phyloP scores from a whole-genome alignment of 495 filamentous ascomycete genomes.

The Penicillium paradoxum region DNA sequence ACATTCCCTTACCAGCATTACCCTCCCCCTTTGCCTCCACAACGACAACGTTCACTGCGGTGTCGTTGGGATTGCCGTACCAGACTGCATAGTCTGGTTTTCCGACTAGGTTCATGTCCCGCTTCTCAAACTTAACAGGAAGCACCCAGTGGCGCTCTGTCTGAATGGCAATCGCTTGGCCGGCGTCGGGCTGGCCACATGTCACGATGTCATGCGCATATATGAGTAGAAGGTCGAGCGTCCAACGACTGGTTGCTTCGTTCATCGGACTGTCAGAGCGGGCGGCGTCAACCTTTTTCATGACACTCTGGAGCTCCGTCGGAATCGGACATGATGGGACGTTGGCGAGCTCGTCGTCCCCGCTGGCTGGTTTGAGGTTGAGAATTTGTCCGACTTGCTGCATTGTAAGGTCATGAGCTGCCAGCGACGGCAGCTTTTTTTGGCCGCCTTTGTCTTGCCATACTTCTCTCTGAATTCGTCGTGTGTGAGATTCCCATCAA shows the following conservation, averaged over 20 bases:
- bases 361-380: too few relatives aligned
- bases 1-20: neutral
- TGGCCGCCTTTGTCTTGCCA: too few relatives aligned
- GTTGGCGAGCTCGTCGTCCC: too few relatives aligned
- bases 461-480: neutral
- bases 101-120: neutral
- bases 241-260: neutral
- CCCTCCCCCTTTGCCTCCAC: neutral
- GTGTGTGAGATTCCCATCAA: neutral
- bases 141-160: neutral
- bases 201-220: neutral
- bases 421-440: neutral
- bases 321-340: too few relatives aligned
- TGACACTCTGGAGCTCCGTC: neutral
- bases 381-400: too few relatives aligned
- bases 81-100: neutral
- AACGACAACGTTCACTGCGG: neutral
- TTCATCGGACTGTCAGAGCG: too few relatives aligned
- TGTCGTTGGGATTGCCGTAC: neutral
- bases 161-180: neutral
- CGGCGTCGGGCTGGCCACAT: neutral
- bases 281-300: neutral
- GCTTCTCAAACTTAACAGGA: neutral
- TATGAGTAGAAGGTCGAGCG: neutral
- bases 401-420: too few relatives aligned